Conservation (phyloP, 2,329 filamentous ascomycete genomes). For the Sporothrix variecibatus region DNA sequence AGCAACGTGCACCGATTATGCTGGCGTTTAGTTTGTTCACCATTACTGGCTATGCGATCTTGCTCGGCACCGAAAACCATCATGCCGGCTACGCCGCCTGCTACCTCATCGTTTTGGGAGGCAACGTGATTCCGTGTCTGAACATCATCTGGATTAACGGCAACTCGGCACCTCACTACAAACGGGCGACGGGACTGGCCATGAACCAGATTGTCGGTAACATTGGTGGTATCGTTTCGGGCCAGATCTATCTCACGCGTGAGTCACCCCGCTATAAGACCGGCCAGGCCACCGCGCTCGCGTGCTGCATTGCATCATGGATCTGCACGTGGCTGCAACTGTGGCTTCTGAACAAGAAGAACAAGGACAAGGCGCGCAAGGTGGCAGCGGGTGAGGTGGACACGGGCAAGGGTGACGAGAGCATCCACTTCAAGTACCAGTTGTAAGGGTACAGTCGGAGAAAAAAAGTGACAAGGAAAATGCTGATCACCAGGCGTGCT, state of each 20-base stretch:
- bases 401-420: slow-evolving; percentile 20
- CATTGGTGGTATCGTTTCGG: slow-evolving; percentile 14
- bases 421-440: slow-evolving; percentile 25
- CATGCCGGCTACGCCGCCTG: not conserved
- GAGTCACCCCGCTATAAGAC: slow-evolving; percentile 15
- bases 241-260: not conserved
- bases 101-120: not conserved
- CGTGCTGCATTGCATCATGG: slow-evolving; percentile 18
- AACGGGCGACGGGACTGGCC: slow-evolving; percentile 18
- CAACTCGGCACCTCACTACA: slow-evolving; percentile 24
- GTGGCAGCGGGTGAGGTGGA: slow-evolving; percentile 6
- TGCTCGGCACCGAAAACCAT: not conserved
- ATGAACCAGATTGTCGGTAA: slow-evolving; percentile 23
- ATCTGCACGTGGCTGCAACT: slow-evolving; percentile 8
- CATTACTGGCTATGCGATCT: not conserved
- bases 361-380: slow-evolving; percentile 11
- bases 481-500: too few relatives aligned
- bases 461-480: too few relatives aligned
- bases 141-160: slow-evolving; percentile 21
- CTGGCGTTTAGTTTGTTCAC: not conserved
- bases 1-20: not conserved
- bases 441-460: not conserved
- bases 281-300: slow-evolving; percentile 17
- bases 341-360: slow-evolving; percentile 18
- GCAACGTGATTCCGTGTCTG: slow-evolving; percentile 16